These are phyloP conservation scores for Heterobasidion occidentale DNA, from an alignment of 1,284 basidiomycete species.

Conservation along the genomic window DNA sequence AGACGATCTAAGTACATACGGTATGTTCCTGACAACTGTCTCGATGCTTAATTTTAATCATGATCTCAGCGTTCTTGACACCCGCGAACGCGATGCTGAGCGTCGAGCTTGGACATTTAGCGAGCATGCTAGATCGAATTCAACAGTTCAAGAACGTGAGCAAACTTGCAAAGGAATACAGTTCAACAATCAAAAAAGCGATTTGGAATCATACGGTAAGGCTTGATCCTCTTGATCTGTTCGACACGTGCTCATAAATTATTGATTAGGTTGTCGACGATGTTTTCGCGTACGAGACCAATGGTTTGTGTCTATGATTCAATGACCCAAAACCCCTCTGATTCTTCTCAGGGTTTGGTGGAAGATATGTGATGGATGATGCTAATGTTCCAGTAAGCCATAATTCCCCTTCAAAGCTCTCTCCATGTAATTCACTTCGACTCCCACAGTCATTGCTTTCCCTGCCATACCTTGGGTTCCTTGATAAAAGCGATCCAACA, in stretches of 20 bases:
- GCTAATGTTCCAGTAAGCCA: constrained; percentile 68
- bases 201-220: constrained; percentile 58
- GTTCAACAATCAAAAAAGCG: constrained; percentile 49
- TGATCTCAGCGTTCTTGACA: constrained; percentile 52
- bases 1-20: constrained; percentile 63
- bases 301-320: constrained; percentile 34
- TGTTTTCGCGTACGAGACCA: constrained; percentile 72
- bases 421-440: not conserved
- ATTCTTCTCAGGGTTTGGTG: constrained; percentile 42
- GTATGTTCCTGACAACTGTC: constrained; percentile 25
- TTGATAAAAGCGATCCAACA: constrained; percentile 46
- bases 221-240: not conserved
- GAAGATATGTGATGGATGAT: constrained; percentile 72
- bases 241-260: not conserved
- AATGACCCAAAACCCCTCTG: not conserved
- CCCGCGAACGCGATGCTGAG: constrained; percentile 78
- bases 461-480: constrained; percentile 70
- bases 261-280: constrained; percentile 42
- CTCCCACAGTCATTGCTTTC: constrained; percentile 57
- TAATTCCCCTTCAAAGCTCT: not conserved
- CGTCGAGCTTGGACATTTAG: constrained; percentile 58
- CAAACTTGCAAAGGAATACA: constrained; percentile 51
- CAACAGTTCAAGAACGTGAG: constrained; percentile 43
- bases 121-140: constrained; percentile 46
- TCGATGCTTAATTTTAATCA: not conserved